These are phyloP conservation scores for Aspergillus intermedius DNA, from an alignment of 2,329 filamentous ascomycete species.

Conservation along the genomic window DNA sequence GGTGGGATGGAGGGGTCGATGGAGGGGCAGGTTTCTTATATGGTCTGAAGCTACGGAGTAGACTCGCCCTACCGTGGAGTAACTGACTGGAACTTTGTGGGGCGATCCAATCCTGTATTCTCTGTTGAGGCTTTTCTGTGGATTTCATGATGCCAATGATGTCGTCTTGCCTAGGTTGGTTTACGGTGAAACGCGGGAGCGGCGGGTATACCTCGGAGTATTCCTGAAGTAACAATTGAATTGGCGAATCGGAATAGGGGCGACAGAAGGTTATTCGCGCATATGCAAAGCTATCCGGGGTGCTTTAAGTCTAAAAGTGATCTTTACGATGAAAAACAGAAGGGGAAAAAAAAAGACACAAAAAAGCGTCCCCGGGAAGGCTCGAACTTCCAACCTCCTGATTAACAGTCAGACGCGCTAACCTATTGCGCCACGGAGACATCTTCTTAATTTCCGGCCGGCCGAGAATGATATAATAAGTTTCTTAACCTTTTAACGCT, in stretches of 20 bases:
- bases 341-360: not conserved
- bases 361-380: not conserved
- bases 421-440: not conserved
- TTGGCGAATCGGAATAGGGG: not conserved
- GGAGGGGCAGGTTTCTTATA: not conserved
- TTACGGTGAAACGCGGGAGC: not conserved
- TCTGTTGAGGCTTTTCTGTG: not conserved
- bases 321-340: not conserved
- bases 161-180: not conserved
- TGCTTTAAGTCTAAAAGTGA: not conserved
- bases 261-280: not conserved
- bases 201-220: too few relatives aligned
- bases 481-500: too few relatives aligned
- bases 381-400: not conserved
- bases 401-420: slow-evolving; percentile 1
- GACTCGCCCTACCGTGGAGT: not conserved
- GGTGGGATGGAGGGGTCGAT: not conserved
- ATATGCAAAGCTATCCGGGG: not conserved
- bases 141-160: not conserved
- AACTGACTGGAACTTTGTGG: not conserved
- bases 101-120: not conserved
- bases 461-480: too few relatives aligned
- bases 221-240: not conserved
- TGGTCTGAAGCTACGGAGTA: not conserved
- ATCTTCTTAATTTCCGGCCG: too few relatives aligned